phyloP scores from a whole-genome alignment of 805 yeast genomes.

The Lachancea sp. region DNA sequence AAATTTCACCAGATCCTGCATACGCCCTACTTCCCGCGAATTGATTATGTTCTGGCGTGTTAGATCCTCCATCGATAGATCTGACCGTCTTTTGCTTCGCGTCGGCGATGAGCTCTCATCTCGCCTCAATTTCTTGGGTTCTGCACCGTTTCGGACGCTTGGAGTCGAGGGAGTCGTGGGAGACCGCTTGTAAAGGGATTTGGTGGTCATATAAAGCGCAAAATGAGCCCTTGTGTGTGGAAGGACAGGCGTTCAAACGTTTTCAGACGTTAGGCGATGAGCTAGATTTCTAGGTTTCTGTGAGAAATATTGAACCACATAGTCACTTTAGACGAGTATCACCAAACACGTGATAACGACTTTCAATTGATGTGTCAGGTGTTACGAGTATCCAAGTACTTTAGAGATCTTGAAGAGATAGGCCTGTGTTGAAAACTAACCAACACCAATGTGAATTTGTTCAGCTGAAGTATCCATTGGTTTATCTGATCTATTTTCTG shows the following conservation, averaged over 20 bases:
- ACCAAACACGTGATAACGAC: too few relatives aligned
- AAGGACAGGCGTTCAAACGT: not conserved
- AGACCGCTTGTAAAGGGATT: constrained; percentile 15
- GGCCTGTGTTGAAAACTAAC: too few relatives aligned
- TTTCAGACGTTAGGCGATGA: too few relatives aligned
- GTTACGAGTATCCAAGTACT: too few relatives aligned
- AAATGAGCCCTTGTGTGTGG: not conserved
- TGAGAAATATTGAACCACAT: too few relatives aligned
- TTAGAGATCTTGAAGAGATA: too few relatives aligned
- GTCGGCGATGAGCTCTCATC: constrained; percentile 15
- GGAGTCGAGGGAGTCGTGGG: constrained; percentile 16
- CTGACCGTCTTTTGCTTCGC: constrained; percentile 5
- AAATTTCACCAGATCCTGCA: constrained; percentile 18
- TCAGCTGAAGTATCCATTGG: too few relatives aligned
- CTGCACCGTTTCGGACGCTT: constrained; percentile 7
- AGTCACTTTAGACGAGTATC: too few relatives aligned
- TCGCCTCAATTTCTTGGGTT: constrained; percentile 7
- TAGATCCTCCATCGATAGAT: constrained; percentile 6
- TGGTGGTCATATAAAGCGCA: constrained; percentile 1
- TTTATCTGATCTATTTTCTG: too few relatives aligned
- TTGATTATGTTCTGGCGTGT: constrained; percentile 17
- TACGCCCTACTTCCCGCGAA: constrained; percentile 16
- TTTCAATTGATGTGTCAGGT: too few relatives aligned
- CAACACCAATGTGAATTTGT: too few relatives aligned
- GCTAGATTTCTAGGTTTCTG: too few relatives aligned